Base-by-base conservation (phyloP, 768 basidiomycete species). In the Mycena belliarum region DNA sequence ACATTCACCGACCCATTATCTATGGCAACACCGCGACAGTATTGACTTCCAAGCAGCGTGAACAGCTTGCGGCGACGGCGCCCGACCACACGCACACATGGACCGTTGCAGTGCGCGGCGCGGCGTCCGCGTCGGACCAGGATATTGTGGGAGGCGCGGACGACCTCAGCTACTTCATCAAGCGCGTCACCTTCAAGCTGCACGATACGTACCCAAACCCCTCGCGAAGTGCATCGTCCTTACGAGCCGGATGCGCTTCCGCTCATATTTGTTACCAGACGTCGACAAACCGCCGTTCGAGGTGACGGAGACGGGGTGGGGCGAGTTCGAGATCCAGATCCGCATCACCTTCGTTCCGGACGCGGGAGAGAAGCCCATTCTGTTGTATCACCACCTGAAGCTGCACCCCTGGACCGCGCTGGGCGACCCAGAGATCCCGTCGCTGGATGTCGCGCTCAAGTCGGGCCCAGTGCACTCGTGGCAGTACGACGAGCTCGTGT, bases 401-500 rank as follows among this genome's bases (percentile, higher is more conserved):
- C 83, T 99, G 0, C 97, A 95, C 68, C 91, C 93, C 3, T 95
- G 93, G 93, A 80, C 85, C 3, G 72, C 78, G 21, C 70, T 79
- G 3, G 82, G 80, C 24, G 86, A 89, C 43, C 82, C 85, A 0
- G 85, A 87, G 52, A 83, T 88, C 3, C 86, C 88, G 1, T 79
- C 87, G 5, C 78, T 86, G 9, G 87, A 89, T 16, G 78, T 79
- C 23, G 87, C 89, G 2, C 77, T 83, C 67, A 86, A 85, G 66
- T 67, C 79, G 25, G 88, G 87, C 0, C 89, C 91, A 0, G 93
- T 99, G 26, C 91, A 97, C 70, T 91, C 93, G 0, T 99, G 96
- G 95, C 96, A 98, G 67, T 98, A 98, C 74, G 96, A 98, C 73
- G 97, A 99, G 74, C 83, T 98, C 61, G 93, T 98, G 49, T 98